Base-by-base conservation (phyloP, 2,329 filamentous ascomycete species). In the Aspergillus sclerotialis region DNA sequence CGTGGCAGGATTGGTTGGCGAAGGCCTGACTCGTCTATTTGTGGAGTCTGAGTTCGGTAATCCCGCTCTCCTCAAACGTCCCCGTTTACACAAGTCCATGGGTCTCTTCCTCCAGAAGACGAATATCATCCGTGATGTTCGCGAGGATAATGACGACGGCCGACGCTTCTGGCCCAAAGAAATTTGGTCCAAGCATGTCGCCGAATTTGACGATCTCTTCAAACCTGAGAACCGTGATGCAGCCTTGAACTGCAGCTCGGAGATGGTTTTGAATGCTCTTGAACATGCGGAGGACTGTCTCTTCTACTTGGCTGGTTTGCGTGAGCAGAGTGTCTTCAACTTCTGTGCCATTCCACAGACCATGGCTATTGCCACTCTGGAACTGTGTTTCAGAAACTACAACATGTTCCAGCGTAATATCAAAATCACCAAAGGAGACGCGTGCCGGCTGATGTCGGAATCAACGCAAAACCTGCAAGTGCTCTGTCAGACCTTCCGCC, bases 241-340 rank as follows among this genome's bases (percentile, higher is more conserved):
- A 51, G 92, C 92, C 2, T 62, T 96, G 15, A 78, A 87, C 52
- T 93, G 86, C 67, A 81, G 82, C 49, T 94, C 90, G 1, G 87
- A 95, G 55, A 94, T 98, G 89, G 80, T 96, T 5, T 72, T 96
- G 39, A 87, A 92, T 52, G 86, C 90, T 4, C 72, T 98, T 28
- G 79, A 80, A 55, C 84, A 94, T 48, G 83, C 77, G 4, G 88
- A 95, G 45, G 88, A 96, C 56, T 96, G 90, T 58, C 67, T 98
- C n/a, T 95, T 89, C 70, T 98, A 96, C 67, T 87, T 98, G 69
- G 90, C 90, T 4, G 92, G 85, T 30, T 78, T 98, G 44, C 82
- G 82, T 47, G 92, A 98, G 57, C 92, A 98, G 68, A 94, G 87
- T 57, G 87, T 94, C 16, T 98, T 98, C 78, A 98, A 98, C 73